A percentile compares a stretch with the other conserved stretches of the same genome.
Conservation (phyloP, 306 rosid species). For the Cicer chorassanicum region DNA sequence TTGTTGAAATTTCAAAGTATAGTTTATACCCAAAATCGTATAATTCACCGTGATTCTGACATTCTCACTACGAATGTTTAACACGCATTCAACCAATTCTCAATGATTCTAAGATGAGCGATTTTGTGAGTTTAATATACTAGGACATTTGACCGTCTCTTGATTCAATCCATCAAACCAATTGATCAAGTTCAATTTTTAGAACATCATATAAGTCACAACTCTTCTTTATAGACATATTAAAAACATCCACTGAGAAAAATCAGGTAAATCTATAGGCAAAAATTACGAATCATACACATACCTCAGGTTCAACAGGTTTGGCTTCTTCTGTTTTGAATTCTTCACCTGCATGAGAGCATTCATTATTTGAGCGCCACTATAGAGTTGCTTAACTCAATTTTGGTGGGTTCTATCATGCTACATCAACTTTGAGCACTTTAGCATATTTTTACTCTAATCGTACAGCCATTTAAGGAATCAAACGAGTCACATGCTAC, state of each 20-base stretch:
- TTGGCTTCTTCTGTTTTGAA: slow-evolving; percentile 72
- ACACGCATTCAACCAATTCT: no score
- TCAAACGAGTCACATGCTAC: background rate
- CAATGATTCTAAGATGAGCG: no score
- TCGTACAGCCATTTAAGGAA: background rate
- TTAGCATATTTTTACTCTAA: background rate
- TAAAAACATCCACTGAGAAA: no score
- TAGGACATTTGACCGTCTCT: background rate
- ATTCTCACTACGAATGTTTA: no score
- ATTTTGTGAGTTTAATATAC: no score
- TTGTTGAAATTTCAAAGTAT: no score
- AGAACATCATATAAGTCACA: no score
- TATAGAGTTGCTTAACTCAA: background rate
- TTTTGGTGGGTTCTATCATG: background rate
- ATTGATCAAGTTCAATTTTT: background rate
- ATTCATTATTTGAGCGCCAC: slow-evolving; percentile 11
- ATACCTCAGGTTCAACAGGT: slow-evolving; percentile 62
- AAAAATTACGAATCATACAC: slow-evolving; percentile 5
- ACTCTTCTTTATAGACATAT: no score
- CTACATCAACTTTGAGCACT: background rate
- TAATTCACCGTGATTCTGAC: no score
- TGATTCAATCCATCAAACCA: background rate
- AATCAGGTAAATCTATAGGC: background rate
- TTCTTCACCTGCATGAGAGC: slow-evolving; percentile 75
- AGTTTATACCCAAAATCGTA: no score